Evolutionary conservation across 768 basidiomycete species (phyloP).

Genomic region (Leccinum variicolor): DNA sequence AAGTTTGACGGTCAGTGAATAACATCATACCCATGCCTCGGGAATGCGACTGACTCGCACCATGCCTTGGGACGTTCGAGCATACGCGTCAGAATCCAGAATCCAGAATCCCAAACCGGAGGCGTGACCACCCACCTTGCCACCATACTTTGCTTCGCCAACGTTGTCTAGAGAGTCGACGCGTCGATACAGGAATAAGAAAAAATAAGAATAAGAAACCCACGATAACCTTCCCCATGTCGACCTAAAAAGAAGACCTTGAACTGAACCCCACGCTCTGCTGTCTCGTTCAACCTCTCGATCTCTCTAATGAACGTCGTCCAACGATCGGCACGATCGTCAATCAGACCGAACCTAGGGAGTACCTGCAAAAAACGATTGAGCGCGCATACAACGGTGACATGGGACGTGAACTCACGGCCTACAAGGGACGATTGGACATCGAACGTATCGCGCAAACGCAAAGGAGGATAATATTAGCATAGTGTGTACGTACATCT

Average conservation of each 20-base stretch:
- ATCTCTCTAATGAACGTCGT: constrained; percentile 38
- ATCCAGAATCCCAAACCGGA: not conserved
- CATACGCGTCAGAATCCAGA: not conserved
- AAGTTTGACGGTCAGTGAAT: not conserved
- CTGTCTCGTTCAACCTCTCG: constrained; percentile 31
- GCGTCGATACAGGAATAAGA: not conserved
- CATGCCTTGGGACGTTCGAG: constrained; percentile 38
- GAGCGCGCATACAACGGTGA: not conserved
- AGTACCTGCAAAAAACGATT: constrained; percentile 11
- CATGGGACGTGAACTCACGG: constrained; percentile 8
- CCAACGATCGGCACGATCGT: constrained; percentile 51
- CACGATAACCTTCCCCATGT: constrained; percentile 60
- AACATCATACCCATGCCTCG: not conserved
- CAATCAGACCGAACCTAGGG: constrained; percentile 32
- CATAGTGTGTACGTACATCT: constrained; percentile 6
- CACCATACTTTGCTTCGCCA: constrained; percentile 64
- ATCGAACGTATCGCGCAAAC: not conserved
- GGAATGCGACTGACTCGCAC: constrained; percentile 47
- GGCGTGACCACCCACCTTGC: constrained; percentile 27
- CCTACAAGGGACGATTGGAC: constrained; percentile 2
- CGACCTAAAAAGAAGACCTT: constrained; percentile 66
- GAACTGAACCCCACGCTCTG: constrained; percentile 14
- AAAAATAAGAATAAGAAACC: not conserved
- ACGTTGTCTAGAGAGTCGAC: constrained; percentile 53
- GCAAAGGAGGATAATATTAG: not conserved